These are phyloP conservation scores for Hippophae tibetana DNA, from an alignment of 306 rosid genomes.

Conservation along the genomic window DNA sequence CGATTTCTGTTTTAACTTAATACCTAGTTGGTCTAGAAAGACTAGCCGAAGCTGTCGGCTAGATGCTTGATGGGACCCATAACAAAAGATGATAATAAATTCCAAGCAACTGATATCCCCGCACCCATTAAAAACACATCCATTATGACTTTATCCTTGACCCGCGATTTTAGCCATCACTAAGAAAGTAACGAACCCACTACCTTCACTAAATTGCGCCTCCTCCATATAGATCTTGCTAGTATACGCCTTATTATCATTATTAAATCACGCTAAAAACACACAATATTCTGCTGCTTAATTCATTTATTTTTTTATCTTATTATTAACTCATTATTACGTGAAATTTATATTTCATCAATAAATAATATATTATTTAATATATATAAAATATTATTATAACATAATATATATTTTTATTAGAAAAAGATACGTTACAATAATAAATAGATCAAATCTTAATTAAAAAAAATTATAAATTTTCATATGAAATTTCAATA, in stretches of 20 bases:
- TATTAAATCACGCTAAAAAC: too few relatives aligned
- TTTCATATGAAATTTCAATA: too few relatives aligned
- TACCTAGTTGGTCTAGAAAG: slow-evolving; percentile 17
- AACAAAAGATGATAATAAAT: neutral
- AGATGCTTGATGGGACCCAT: slow-evolving; percentile 28
- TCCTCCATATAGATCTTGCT: neutral
- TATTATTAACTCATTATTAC: too few relatives aligned
- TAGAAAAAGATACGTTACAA: too few relatives aligned
- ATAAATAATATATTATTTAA: too few relatives aligned
- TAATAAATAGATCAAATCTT: too few relatives aligned
- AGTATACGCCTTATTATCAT: neutral
- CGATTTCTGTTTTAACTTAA: neutral
- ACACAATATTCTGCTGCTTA: too few relatives aligned
- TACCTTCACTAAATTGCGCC: neutral
- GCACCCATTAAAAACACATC: neutral
- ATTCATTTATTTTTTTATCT: too few relatives aligned
- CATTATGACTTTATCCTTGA: neutral
- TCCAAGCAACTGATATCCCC: neutral
- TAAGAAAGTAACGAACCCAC: neutral
- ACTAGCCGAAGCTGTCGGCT: slow-evolving; percentile 25
- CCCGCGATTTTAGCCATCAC: slow-evolving; percentile 4
- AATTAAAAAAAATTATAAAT: too few relatives aligned
- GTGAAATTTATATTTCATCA: too few relatives aligned
- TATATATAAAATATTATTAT: too few relatives aligned
- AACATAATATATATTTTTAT: too few relatives aligned